These are phyloP conservation scores for Euphorbia peplus DNA, from an alignment of 345 rosid genomes.

Conservation along the genomic window DNA sequence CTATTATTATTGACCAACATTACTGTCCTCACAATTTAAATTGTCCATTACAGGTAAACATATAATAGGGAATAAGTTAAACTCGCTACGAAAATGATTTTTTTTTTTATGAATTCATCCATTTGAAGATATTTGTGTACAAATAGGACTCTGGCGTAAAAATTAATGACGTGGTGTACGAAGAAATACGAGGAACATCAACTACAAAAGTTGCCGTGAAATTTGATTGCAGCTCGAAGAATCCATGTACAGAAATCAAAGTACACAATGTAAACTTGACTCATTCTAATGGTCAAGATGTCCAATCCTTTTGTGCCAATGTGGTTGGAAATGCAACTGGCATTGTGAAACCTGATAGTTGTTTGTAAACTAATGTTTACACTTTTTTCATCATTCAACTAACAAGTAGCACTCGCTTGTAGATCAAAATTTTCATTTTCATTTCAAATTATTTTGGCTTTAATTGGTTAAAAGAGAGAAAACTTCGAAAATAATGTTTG, in stretches of 20 bases:
- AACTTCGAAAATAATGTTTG: no score
- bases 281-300: slow-evolving; percentile 19
- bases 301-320: slow-evolving; percentile 30
- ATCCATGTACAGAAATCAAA: slow-evolving; percentile 30
- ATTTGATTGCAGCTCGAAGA: slow-evolving; percentile 35
- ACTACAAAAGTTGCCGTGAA: slow-evolving; percentile 35
- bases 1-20: slow-evolving; percentile 55
- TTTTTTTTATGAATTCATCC: no score
- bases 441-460: no score
- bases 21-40: slow-evolving; percentile 49
- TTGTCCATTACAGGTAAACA: slow-evolving; percentile 55
- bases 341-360: neutral
- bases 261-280: slow-evolving; percentile 18
- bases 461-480: no score
- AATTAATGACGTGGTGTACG: slow-evolving; percentile 31
- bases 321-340: slow-evolving; percentile 21
- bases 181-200: slow-evolving; percentile 38
- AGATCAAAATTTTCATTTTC: no score
- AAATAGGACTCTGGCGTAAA: slow-evolving; percentile 31
- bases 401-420: no score
- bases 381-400: no score
- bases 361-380: no score
- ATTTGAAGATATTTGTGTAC: no score
- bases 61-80: no score
- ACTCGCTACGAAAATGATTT: no score